Evolutionary conservation across 495 filamentous ascomycete genomes (phyloP), one percentile per base, ranked within the genome.

Genomic region (Trichocladium antarcticum): DNA sequence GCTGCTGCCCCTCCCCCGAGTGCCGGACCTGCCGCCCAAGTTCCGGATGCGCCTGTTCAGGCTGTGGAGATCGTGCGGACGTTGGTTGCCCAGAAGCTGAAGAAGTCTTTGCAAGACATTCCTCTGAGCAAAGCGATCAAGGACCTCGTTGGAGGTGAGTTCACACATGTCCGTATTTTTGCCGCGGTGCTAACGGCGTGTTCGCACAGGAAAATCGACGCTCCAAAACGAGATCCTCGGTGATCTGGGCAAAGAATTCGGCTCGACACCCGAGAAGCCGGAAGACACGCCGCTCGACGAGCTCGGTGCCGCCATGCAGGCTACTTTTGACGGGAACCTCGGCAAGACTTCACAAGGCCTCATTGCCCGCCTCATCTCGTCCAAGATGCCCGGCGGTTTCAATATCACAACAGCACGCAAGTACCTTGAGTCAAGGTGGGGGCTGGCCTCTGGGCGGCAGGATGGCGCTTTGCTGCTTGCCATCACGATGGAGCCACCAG

Each of bases 341-440:
- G 92, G 92, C 56, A 97, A 99, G 70, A 92, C 97, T 47, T 90
- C 92, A 0, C 87, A 87, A 24, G 94, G 92, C 4, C 79, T 97
- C 45, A 82, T 97, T 60, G 90, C 93, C 27, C 81, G 90, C 51
- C 73, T 96, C 61, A 89, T 99, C 22, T 96, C 93, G 4, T 95
- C 92, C 5, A 99, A 99, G 67, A 97, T 99, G 92, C 93, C 92
- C 28, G 93, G 89, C 61, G 92, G 92, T 41, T 99, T 97, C 76
- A 99, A 97, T 63, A 97, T 97, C 62, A 95, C 90, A 56, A 75
- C 83, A 2, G 87, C 92, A 11, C 77, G 90, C 41, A 97, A 99
- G 70, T 92, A 97, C 57, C 66, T 99, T 19, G 88, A 94, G 69
- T 90, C 89, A 6, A 75, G 87, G 62, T 99, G 89, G 88, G 93